Conservation (phyloP, 2,329 filamentous ascomycete species). For the Talaromyces sp. region DNA sequence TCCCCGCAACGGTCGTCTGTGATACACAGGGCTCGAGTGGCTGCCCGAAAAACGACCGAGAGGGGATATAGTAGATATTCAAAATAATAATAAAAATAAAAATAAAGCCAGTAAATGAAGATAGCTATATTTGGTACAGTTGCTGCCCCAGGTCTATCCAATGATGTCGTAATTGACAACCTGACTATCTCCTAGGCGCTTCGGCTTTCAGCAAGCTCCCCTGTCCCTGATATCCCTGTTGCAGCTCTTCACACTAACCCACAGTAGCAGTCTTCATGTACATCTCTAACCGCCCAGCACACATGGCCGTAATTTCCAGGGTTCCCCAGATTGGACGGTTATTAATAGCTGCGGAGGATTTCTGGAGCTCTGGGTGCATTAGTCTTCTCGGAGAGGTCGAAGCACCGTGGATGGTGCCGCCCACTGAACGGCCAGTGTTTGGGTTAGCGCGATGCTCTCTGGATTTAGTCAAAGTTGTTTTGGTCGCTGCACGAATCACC, state of each 20-base stretch:
- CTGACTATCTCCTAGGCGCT: neutral
- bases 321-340: slow-evolving; percentile 11
- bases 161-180: neutral
- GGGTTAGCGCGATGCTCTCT: slow-evolving; percentile 28
- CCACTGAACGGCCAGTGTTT: slow-evolving; percentile 27
- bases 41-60: neutral
- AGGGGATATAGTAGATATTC: neutral
- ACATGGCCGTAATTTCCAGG: slow-evolving; percentile 12
- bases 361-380: slow-evolving; percentile 8
- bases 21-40: neutral
- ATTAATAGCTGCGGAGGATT: slow-evolving; percentile 29
- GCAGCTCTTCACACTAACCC: slow-evolving; percentile 30
- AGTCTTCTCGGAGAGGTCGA: slow-evolving; percentile 2
- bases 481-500: slow-evolving; percentile 18
- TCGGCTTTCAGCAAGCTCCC: neutral
- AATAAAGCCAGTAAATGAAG: neutral
- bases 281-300: slow-evolving; percentile 25
- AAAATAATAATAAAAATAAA: too few species aligned
- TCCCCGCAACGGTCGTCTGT: neutral
- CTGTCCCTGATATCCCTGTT: slow-evolving; percentile 2
- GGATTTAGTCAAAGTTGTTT: slow-evolving; percentile 21
- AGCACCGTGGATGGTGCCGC: slow-evolving; percentile 18
- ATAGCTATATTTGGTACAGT: slow-evolving; percentile 5
- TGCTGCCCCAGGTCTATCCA: slow-evolving; percentile 4
- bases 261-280: slow-evolving; percentile 20